Evolutionary conservation across 129 eudicot species (phyloP).

Genomic region (Escallonia rubra): DNA sequence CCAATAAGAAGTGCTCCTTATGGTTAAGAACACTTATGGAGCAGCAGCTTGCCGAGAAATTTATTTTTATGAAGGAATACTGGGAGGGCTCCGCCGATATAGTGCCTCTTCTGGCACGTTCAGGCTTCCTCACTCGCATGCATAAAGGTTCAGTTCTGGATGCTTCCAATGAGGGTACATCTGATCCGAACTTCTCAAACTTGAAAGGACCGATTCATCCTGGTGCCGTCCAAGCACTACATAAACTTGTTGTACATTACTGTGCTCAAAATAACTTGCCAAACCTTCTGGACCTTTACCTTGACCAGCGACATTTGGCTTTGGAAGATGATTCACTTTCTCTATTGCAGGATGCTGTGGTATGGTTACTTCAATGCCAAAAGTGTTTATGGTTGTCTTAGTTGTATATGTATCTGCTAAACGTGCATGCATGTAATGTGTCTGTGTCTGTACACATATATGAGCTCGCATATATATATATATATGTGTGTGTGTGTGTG

Average conservation of each 20-base stretch:
- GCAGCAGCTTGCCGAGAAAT: conserved; percentile 61
- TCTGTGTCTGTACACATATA: too few relatives aligned
- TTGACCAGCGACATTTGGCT: conserved; percentile 84
- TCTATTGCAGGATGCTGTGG: conserved; percentile 55
- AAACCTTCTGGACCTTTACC: conserved; percentile 84
- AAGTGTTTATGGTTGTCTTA: too few relatives aligned
- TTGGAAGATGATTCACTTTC: conserved; percentile 46
- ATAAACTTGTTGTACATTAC: conserved; percentile 69
- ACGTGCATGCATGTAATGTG: too few relatives aligned
- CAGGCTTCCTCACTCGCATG: conserved; percentile 50
- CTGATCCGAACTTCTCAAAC: conserved; percentile 25
- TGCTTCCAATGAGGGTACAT: conserved; percentile 40
- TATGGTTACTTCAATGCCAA: conserved; percentile 27
- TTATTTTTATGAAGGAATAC: conserved; percentile 68
- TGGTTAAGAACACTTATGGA: conserved; percentile 77
- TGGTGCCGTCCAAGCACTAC: conserved; percentile 55
- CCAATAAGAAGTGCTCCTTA: conserved; percentile 51
- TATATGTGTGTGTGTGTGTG: too few relatives aligned
- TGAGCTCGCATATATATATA: too few relatives aligned
- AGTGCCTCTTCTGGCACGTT: conserved; percentile 64
- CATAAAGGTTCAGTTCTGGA: conserved; percentile 20
- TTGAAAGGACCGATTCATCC: conserved; percentile 30
- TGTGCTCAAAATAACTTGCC: conserved; percentile 78
- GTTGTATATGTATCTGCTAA: too few relatives aligned
- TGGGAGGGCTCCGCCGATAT: conserved; percentile 70